Percentiles rank a stretch among this genome's conserved stretches.
phyloP scores from a whole-genome alignment of 257 asterid genomes.

The Cinchona pubescens region DNA sequence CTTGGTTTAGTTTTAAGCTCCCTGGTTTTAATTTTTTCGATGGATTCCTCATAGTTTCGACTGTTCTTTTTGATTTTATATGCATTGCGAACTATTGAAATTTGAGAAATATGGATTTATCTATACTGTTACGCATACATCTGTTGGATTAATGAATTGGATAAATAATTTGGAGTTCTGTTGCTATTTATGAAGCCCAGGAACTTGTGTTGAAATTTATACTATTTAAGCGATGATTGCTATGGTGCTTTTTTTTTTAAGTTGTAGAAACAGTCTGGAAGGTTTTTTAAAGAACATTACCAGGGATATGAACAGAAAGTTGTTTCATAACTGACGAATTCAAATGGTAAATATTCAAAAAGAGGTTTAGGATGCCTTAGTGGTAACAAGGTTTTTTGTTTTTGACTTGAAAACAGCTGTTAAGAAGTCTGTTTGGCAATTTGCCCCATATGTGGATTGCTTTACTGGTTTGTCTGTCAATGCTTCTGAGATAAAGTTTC shows the following conservation, averaged over 20 bases:
- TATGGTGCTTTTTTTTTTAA: too few species aligned
- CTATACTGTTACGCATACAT: not conserved
- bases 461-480: not conserved
- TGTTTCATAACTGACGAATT: slow-evolving; percentile 38
- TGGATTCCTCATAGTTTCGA: too few species aligned
- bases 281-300: slow-evolving; percentile 19
- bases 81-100: not conserved
- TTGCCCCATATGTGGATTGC: slow-evolving; percentile 2
- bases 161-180: not conserved
- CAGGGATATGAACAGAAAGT: slow-evolving; percentile 35
- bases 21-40: not conserved
- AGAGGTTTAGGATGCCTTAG: not conserved
- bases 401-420: not conserved
- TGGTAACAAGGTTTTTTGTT: not conserved
- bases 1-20: not conserved
- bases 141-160: not conserved
- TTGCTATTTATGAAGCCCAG: not conserved
- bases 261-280: too few species aligned
- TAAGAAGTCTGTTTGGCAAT: slow-evolving; percentile 9
- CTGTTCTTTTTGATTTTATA: not conserved
- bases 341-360: not conserved
- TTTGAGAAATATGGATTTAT: not conserved
- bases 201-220: not conserved
- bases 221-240: not conserved
- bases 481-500: not conserved